These are phyloP conservation scores for Cutaneotrichosporon spelunceum DNA, from an alignment of 1,284 basidiomycete species.

Conservation along the genomic window DNA sequence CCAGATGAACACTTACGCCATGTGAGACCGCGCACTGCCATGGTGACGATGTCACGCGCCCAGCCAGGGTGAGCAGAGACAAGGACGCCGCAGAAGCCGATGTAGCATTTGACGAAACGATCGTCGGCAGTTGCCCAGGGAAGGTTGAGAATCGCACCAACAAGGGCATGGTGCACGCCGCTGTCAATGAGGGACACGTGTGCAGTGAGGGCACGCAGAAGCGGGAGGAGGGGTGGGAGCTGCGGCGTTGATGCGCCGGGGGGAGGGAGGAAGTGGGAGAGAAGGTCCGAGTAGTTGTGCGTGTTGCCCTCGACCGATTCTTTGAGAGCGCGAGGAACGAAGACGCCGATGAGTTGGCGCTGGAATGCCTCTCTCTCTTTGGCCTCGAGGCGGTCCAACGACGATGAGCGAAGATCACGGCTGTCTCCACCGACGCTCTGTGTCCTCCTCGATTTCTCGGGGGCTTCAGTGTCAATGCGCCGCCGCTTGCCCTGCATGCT, in stretches of 20 bases:
- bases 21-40: constrained; percentile 77
- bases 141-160: constrained; percentile 80
- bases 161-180: constrained; percentile 68
- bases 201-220: constrained; percentile 64
- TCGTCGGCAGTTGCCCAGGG: constrained; percentile 85
- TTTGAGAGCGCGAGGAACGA: constrained; percentile 48
- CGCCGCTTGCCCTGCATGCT: constrained; percentile 45
- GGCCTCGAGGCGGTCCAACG: background rate
- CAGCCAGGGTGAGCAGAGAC: constrained; percentile 93
- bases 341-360: constrained; percentile 48
- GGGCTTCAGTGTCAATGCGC: constrained; percentile 37
- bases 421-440: constrained; percentile 43
- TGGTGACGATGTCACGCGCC: constrained; percentile 74
- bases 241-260: constrained; percentile 34
- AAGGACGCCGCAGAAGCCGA: constrained; percentile 84
- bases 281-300: constrained; percentile 56
- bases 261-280: constrained; percentile 55
- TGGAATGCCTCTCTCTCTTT: constrained; percentile 45
- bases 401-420: constrained; percentile 2
- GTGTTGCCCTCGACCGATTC: constrained; percentile 48
- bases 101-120: constrained; percentile 77
- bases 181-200: constrained; percentile 56
- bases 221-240: constrained; percentile 53
- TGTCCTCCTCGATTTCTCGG: constrained; percentile 36
- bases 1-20: constrained; percentile 64